Conservation (phyloP, 106 monocot species). For the Acorus gramineus region DNA sequence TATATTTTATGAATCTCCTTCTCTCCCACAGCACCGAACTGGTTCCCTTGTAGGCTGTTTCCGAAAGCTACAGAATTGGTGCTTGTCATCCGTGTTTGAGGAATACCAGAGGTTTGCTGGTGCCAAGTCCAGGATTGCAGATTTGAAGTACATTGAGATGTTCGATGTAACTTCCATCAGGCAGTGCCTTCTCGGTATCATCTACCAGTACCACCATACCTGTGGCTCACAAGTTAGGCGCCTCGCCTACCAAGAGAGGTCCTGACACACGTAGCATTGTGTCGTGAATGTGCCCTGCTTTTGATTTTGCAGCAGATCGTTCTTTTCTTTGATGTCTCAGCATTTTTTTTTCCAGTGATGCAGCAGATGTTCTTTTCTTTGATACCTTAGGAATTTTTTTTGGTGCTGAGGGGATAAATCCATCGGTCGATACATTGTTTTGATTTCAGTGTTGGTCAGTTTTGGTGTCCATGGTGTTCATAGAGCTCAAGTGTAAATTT, state of each 20-base stretch:
- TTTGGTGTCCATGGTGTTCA: no score
- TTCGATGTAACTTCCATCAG: constrained; percentile 52
- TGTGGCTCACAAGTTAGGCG: constrained; percentile 19
- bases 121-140: constrained; percentile 40
- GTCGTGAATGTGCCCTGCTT: no score
- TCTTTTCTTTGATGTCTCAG: no score
- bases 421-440: no score
- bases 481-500: no score
- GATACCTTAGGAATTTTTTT: no score
- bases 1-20: not conserved
- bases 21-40: constrained; percentile 60
- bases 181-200: constrained; percentile 25
- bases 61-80: constrained; percentile 79
- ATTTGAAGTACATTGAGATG: constrained; percentile 53
- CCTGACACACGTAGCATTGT: no score
- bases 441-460: no score
- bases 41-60: constrained; percentile 88
- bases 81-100: constrained; percentile 53
- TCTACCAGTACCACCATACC: constrained; percentile 16
- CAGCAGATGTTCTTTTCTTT: no score
- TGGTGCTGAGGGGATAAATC: no score
- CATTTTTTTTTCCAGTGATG: no score
- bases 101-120: constrained; percentile 63
- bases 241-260: constrained; percentile 8
- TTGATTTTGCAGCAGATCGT: no score